Conservation (phyloP, 2,329 filamentous ascomycete genomes). For the Aureobasidium sp. region DNA sequence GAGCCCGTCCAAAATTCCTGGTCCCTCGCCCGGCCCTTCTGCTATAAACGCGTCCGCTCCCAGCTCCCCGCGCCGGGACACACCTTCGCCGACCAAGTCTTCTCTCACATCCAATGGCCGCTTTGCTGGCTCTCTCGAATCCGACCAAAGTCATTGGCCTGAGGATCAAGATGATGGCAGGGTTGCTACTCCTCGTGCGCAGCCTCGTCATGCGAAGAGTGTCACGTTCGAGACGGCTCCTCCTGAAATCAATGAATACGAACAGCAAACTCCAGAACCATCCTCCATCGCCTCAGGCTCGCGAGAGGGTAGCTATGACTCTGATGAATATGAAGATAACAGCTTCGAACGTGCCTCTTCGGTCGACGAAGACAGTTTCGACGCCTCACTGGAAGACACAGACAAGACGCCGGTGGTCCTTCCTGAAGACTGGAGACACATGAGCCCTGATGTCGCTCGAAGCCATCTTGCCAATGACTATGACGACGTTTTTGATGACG, state of each 20-base stretch:
- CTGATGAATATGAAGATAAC: conserved; percentile 63
- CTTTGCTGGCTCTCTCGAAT: conserved; percentile 61
- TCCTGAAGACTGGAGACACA: conserved; percentile 87
- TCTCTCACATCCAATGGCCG: conserved; percentile 64
- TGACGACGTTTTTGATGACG: conserved; percentile 58
- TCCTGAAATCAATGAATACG: conserved; percentile 94
- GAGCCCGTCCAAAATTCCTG: conserved; percentile 44
- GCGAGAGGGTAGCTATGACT: conserved; percentile 88
- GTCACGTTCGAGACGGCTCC: conserved; percentile 94
- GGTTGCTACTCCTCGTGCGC: conserved; percentile 56
- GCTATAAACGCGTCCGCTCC: conserved; percentile 20
- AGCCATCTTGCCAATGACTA: conserved; percentile 47
- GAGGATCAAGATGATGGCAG: conserved; percentile 48
- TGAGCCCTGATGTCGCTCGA: conserved; percentile 59
- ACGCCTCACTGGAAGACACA: conserved; percentile 88
- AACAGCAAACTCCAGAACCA: conserved; percentile 94
- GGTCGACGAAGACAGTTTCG: conserved; percentile 69
- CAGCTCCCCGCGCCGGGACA: conserved; percentile 53
- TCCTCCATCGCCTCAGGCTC: conserved; percentile 86
- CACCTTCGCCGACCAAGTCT: conserved; percentile 82
- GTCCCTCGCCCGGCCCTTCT: neutral
- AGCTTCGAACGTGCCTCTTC: conserved; percentile 54
- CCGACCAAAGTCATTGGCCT: conserved; percentile 61
- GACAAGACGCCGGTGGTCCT: conserved; percentile 98
- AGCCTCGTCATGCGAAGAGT: conserved; percentile 86